These are phyloP conservation scores for Eucalyptus victrix DNA, from an alignment of 345 rosid species.

Conservation along the genomic window DNA sequence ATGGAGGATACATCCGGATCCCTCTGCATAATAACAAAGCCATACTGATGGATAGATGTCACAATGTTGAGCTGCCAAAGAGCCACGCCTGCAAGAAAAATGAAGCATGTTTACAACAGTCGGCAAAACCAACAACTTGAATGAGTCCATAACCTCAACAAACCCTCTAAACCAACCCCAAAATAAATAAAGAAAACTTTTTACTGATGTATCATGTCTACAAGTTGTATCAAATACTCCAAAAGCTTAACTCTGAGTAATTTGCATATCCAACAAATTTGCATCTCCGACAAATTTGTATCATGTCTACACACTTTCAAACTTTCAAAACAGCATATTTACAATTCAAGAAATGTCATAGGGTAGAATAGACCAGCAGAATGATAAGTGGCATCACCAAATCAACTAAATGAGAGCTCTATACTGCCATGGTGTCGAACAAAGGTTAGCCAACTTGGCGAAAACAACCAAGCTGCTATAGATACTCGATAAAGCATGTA, in stretches of 20 bases:
- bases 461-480: neutral
- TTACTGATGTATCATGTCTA: neutral
- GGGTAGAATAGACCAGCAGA: neutral
- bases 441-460: neutral
- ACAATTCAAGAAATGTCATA: neutral
- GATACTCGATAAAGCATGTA: neutral
- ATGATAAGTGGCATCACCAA: neutral
- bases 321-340: neutral
- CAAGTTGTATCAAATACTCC: neutral
- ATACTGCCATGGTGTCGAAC: neutral
- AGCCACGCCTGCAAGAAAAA: slow-evolving; percentile 5
- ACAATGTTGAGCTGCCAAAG: neutral
- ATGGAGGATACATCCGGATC: slow-evolving; percentile 35
- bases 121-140: neutral
- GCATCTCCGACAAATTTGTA: neutral
- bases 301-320: neutral
- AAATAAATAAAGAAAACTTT: neutral
- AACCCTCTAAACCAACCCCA: neutral
- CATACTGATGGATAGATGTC: slow-evolving; percentile 14
- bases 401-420: neutral
- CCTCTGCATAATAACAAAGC: slow-evolving; percentile 46
- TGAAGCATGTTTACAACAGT: neutral
- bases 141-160: neutral
- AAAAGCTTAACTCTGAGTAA: neutral
- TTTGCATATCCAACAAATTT: neutral